Conservation (phyloP, 108 stramenopile species). For the Cylindrotheca fusiformis region DNA sequence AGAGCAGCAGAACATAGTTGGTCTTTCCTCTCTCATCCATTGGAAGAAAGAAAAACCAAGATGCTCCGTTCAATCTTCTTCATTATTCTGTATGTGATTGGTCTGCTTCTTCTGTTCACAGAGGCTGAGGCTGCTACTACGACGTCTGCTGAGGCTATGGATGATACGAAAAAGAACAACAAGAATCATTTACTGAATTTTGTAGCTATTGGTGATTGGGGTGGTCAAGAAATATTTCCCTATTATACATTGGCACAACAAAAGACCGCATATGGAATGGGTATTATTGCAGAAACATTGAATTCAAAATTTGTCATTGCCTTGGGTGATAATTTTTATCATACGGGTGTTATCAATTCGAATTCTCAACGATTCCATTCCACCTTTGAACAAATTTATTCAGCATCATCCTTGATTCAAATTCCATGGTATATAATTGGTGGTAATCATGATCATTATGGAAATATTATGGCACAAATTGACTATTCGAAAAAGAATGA, state of each 20-base stretch:
- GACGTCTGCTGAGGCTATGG: too few species aligned
- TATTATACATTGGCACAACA: slow-evolving; percentile 37
- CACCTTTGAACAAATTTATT: slow-evolving; percentile 48
- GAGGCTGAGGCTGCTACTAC: too few species aligned
- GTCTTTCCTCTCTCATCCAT: too few species aligned
- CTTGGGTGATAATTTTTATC: slow-evolving; percentile 57
- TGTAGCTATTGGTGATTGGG: slow-evolving; percentile 56
- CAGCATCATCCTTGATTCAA: background rate
- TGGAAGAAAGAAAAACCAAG: too few species aligned
- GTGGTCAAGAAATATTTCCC: slow-evolving; percentile 32
- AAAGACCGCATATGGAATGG: slow-evolving; percentile 47
- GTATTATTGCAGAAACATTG: slow-evolving; percentile 18
- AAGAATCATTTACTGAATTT: too few species aligned
- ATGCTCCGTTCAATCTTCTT: too few species aligned
- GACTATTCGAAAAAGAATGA: slow-evolving; percentile 10
- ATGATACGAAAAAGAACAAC: too few species aligned
- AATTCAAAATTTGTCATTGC: slow-evolving; percentile 34
- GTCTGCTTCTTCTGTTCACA: too few species aligned
- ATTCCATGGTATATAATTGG: slow-evolving; percentile 31
- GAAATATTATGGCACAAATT: slow-evolving; percentile 39
- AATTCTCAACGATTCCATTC: slow-evolving; percentile 26
- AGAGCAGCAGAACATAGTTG: too few species aligned
- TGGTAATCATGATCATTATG: slow-evolving; percentile 55
- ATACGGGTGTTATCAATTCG: slow-evolving; percentile 18
- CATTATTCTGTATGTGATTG: too few species aligned